Conservation (phyloP, 495 filamentous ascomycete genomes). For the Choiromyces venosus region DNA sequence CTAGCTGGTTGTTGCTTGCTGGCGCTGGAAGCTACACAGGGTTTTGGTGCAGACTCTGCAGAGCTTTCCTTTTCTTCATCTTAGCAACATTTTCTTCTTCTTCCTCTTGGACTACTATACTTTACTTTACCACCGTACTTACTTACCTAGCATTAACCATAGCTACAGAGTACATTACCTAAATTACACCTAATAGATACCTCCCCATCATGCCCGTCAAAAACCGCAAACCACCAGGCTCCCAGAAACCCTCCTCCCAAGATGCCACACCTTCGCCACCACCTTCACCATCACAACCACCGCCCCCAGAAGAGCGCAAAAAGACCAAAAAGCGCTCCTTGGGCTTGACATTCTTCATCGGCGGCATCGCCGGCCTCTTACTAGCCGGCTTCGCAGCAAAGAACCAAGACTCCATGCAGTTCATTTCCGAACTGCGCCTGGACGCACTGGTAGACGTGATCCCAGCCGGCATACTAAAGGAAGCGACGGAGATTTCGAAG, state of each 20-base stretch:
- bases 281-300: background rate
- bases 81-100: background rate
- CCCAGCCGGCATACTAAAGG: slow-evolving; percentile 61
- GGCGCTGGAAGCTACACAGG: background rate
- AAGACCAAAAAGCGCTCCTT: slow-evolving; percentile 35
- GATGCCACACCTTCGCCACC: slow-evolving; percentile 4
- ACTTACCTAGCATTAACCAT: background rate
- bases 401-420: slow-evolving; percentile 36
- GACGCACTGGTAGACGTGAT: slow-evolving; percentile 58
- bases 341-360: slow-evolving; percentile 37
- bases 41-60: background rate
- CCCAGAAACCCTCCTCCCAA: slow-evolving; percentile 9
- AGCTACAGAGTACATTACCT: background rate
- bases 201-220: slow-evolving; percentile 33
- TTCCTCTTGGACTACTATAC: background rate
- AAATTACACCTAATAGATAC: too few relatives aligned
- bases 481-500: slow-evolving; percentile 67
- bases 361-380: slow-evolving; percentile 33
- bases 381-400: slow-evolving; percentile 35
- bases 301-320: background rate
- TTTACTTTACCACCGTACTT: background rate
- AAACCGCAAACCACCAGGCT: slow-evolving; percentile 16
- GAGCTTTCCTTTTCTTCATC: background rate
- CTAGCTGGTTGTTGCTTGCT: background rate
- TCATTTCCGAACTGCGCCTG: slow-evolving; percentile 35